These are phyloP conservation scores for Scheffersomyces cryptocercus DNA, from an alignment of 1,139 yeast species.

Conservation along the genomic window DNA sequence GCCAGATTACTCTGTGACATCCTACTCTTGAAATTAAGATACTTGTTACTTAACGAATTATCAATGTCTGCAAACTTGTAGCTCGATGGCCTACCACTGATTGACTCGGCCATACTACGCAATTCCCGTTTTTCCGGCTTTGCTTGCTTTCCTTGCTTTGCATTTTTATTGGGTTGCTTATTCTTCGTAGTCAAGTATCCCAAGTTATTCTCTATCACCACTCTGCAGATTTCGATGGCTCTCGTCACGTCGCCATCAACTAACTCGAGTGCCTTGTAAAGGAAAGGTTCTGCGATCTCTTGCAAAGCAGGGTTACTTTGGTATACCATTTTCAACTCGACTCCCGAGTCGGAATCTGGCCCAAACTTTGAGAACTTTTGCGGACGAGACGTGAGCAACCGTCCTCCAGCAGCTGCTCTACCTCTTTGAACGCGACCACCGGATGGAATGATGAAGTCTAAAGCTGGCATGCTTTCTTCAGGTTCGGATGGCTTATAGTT, in stretches of 20 bases:
- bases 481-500: slow-evolving; percentile 12
- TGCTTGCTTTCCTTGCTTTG: neutral
- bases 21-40: slow-evolving; percentile 11
- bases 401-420: neutral
- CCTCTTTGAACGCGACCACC: slow-evolving; percentile 30
- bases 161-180: neutral
- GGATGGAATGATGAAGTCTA: slow-evolving; percentile 5
- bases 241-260: slow-evolving; percentile 40
- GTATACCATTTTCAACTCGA: slow-evolving; percentile 21
- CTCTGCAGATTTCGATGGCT: slow-evolving; percentile 28
- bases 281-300: slow-evolving; percentile 23
- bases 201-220: slow-evolving; percentile 24
- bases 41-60: slow-evolving; percentile 8
- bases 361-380: neutral
- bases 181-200: slow-evolving; percentile 12
- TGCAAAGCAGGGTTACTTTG: slow-evolving; percentile 17
- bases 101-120: neutral
- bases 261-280: slow-evolving; percentile 35
- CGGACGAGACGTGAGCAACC: neutral
- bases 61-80: neutral
- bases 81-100: neutral
- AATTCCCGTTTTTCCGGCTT: neutral
- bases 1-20: neutral
- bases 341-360: slow-evolving; percentile 15
- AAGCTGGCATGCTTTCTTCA: slow-evolving; percentile 1